These are phyloP conservation scores for Vaccinium darrowii DNA, from an alignment of 148 eudicot species.

Conservation along the genomic window DNA sequence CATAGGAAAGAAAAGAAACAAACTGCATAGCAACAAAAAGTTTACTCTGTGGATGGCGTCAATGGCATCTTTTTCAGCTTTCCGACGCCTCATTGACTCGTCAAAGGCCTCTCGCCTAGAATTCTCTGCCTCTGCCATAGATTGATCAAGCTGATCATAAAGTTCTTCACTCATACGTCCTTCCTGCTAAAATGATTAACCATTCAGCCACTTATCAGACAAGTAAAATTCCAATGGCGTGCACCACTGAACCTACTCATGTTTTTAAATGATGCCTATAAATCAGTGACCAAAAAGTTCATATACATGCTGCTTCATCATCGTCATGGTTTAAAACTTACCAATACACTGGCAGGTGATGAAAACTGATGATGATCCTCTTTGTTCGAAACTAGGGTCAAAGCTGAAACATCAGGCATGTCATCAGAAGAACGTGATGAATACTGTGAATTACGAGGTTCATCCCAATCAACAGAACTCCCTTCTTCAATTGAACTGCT, in stretches of 20 bases:
- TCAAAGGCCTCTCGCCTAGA: conserved; percentile 64
- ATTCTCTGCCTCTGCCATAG: conserved; percentile 61
- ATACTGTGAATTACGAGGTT: conserved; percentile 26
- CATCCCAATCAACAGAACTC: conserved; percentile 24
- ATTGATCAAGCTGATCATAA: conserved; percentile 63
- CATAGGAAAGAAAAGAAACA: neutral
- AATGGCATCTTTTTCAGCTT: conserved; percentile 67
- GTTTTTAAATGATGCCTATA: neutral
- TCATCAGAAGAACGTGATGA: conserved; percentile 39
- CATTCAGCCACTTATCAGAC: neutral
- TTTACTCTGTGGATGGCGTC: conserved; percentile 65
- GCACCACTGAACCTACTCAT: neutral
- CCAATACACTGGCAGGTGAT: conserved; percentile 50
- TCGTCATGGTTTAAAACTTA: conserved; percentile 22
- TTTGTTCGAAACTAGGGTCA: conserved; percentile 16
- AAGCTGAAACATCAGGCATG: conserved; percentile 16
- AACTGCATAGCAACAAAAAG: conserved; percentile 8
- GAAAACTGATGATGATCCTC: conserved; percentile 23
- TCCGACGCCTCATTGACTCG: conserved; percentile 64
- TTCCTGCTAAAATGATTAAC: conserved; percentile 40
- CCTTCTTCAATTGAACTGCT: conserved; percentile 23
- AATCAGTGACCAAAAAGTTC: neutral
- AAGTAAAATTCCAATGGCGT: neutral
- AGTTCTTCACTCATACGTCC: conserved; percentile 40
- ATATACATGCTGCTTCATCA: neutral